These are phyloP conservation scores for Penicillium sp. DNA, from an alignment of 2,329 filamentous ascomycete genomes.

Conservation along the genomic window DNA sequence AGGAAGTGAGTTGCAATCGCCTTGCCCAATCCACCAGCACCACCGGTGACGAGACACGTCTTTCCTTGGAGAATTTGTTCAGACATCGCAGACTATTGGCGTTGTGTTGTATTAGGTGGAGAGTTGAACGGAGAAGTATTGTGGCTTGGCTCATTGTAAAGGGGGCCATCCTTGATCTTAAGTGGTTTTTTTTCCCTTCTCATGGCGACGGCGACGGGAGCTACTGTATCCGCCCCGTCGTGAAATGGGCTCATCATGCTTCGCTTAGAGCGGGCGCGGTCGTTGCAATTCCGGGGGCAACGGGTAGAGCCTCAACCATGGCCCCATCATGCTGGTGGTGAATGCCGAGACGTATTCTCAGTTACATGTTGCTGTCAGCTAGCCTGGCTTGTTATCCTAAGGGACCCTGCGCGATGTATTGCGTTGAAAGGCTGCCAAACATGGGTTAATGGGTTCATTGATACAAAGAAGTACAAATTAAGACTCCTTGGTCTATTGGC, in stretches of 20 bases:
- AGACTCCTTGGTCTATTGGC: not conserved
- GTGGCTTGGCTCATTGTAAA: not conserved
- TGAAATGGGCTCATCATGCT: conserved; percentile 2
- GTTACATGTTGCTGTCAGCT: conserved; percentile 4
- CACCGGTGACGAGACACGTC: conserved; percentile 42
- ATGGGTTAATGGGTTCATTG: not conserved
- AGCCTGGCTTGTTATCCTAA: not conserved
- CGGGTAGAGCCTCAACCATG: not conserved
- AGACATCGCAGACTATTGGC: conserved; percentile 17
- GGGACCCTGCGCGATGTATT: not conserved
- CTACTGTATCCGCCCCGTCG: conserved; percentile 14
- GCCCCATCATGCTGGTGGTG: conserved; percentile 11
- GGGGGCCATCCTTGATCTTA: conserved; percentile 4
- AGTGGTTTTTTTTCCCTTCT: conserved; percentile 4
- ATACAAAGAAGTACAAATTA: not conserved
- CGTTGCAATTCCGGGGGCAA: conserved; percentile 10
- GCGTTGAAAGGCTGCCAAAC: no score
- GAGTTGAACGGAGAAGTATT: not conserved
- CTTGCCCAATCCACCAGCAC: conserved; percentile 43
- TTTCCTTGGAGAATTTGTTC: conserved; percentile 30
- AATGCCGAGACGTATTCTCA: conserved; percentile 15
- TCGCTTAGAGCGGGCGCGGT: conserved; percentile 8
- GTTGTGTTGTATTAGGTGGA: not conserved
- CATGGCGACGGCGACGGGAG: conserved; percentile 11
- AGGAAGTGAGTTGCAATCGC: conserved; percentile 42